Evolutionary conservation across 2,329 filamentous ascomycete genomes (phyloP), one percentile per base, ranked within the genome.

Genomic region (Alternaria novae-zelandiae): DNA sequence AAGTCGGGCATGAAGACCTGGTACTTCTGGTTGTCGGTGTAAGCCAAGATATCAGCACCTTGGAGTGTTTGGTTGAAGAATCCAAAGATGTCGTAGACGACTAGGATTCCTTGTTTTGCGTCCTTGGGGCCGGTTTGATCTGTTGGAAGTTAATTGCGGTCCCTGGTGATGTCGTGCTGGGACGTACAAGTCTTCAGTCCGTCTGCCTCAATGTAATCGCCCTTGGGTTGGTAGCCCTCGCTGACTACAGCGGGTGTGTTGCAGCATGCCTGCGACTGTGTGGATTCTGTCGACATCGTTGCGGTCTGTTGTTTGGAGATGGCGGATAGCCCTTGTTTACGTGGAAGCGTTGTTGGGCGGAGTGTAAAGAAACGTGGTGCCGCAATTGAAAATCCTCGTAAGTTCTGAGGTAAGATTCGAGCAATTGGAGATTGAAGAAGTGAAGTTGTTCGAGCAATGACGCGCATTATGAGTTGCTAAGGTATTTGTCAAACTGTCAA

Each of bases 1-100:
- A 92, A 95, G 82, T 97, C 94, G 26, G 94, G 94, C 67, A 97
- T 94, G 82, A 94, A 94, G 70, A 97, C 92, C 71, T 89, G 89
- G 84, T 96, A 96, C 75, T 91, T 88, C 63, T 84, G 78, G 83
- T 87, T 80, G 85, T 90, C 84, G 32, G 84, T 82, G 69, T 82
- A 80, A 26, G 88, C 86, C 45, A 89, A 84, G 71, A 89, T 89
- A 69, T 90, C 88, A 66, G 87, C 87, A 49, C 88, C 88, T 72
- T 90, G 88, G 17, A 89, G 70, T 10, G 87, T 89, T 73, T 90
- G 88, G 10, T 83, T 82, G 79, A 87, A 89, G 83, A 86, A 89
- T 56, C 87, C 87, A 74, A 90, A 90, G 77, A 89, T 88, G 72
- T 89, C 87, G 82, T 82, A 89, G 64, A 89, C 75, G 65, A 89